Percentiles rank a stretch among this genome's conserved stretches.
phyloP scores from a whole-genome alignment of 345 rosid species.

The Combretum micranthum region DNA sequence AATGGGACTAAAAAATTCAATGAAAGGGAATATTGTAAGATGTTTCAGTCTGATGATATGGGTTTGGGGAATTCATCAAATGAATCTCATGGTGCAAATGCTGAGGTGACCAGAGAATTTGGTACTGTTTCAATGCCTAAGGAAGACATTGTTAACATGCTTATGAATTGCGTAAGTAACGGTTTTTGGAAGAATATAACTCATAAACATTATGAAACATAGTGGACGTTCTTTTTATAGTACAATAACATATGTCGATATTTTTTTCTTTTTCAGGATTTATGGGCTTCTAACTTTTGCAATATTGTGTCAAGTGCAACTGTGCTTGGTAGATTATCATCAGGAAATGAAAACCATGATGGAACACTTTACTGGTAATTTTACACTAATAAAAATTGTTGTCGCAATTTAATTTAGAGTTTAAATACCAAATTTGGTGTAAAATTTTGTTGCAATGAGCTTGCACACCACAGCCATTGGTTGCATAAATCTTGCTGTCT shows the following conservation, averaged over 20 bases:
- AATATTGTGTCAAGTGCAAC: conserved; percentile 33
- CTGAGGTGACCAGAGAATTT: too few species aligned
- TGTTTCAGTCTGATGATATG: background rate
- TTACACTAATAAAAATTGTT: too few species aligned
- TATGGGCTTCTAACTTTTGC: conserved; percentile 32
- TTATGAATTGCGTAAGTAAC: conserved; percentile 12
- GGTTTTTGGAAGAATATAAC: background rate
- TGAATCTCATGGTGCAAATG: too few species aligned
- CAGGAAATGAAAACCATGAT: conserved; percentile 19
- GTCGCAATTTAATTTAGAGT: too few species aligned
- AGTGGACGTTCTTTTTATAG: background rate
- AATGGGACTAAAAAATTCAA: background rate
- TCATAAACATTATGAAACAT: background rate
- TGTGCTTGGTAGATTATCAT: conserved; percentile 24
- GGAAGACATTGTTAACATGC: background rate
- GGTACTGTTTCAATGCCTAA: too few species aligned
- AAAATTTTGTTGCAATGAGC: too few species aligned
- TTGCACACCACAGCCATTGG: too few species aligned
- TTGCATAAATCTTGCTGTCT: too few species aligned
- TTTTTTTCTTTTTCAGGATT: conserved; percentile 20
- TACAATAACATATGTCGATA: too few species aligned
- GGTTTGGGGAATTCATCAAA: too few species aligned
- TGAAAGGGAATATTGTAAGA: conserved; percentile 3
- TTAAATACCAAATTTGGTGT: too few species aligned
- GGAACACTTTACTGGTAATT: conserved; percentile 44